Conservation (phyloP, 257 asterid species). For the Ehretia macrophylla region DNA sequence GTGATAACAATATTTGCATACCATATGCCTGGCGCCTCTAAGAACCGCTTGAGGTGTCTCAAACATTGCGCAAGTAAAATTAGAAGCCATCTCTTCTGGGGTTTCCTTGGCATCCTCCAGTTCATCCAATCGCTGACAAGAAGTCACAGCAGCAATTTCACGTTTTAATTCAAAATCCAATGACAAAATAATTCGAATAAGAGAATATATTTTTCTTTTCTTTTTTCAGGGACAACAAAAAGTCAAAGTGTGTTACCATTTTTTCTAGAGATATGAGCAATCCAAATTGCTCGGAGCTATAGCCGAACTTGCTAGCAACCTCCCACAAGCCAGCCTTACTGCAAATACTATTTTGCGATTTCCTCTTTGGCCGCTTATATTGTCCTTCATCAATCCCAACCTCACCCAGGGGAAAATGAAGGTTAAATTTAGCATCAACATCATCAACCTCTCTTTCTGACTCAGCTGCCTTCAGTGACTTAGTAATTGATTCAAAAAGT, state of each 20-base stretch:
- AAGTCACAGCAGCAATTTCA: neutral
- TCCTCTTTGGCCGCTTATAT: constrained; percentile 93
- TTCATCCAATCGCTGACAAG: constrained; percentile 76
- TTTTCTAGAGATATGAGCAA: constrained; percentile 70
- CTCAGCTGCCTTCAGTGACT: constrained; percentile 74
- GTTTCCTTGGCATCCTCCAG: constrained; percentile 96
- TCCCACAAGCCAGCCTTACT: constrained; percentile 90
- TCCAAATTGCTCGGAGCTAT: constrained; percentile 94
- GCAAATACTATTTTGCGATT: constrained; percentile 48
- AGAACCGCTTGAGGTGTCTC: constrained; percentile 86
- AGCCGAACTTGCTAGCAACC: constrained; percentile 87
- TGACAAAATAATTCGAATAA: neutral
- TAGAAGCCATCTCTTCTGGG: constrained; percentile 94
- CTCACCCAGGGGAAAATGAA: constrained; percentile 79
- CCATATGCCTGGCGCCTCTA: constrained; percentile 98
- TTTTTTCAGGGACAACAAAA: constrained; percentile 2
- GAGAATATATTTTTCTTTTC: no score
- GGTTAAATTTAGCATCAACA: constrained; percentile 79
- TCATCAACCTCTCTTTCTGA: constrained; percentile 93
- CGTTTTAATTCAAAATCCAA: neutral
- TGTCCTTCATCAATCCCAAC: constrained; percentile 69
- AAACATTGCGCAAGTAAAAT: constrained; percentile 73
- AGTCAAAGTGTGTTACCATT: constrained; percentile 34
- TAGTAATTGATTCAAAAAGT: constrained; percentile 71
- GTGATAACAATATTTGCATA: constrained; percentile 23